A percentile compares a stretch with the other conserved stretches of the same genome.
Evolutionary conservation across 805 yeast species (phyloP).

Genomic region (Teunomyces kruisii): DNA sequence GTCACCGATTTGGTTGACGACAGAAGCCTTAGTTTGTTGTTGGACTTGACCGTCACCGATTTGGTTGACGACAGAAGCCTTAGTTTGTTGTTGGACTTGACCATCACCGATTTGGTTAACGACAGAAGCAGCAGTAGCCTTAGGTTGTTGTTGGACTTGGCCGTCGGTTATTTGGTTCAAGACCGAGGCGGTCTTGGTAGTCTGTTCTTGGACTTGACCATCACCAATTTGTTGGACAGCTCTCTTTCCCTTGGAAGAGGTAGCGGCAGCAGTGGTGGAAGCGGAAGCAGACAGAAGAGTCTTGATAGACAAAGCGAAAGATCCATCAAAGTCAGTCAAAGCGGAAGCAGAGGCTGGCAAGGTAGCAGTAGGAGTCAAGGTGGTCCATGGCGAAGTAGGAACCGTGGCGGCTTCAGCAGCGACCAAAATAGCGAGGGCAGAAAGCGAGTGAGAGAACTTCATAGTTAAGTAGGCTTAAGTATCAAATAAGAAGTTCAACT

Average conservation of each 20-base stretch:
- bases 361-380: conserved; percentile 31
- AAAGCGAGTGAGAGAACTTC: conserved; percentile 19
- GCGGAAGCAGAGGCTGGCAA: conserved; percentile 22
- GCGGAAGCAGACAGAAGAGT: conserved; percentile 28
- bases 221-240: conserved; percentile 39
- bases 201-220: conserved; percentile 56
- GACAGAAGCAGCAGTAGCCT: conserved; percentile 18
- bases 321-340: conserved; percentile 25
- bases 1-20: conserved; percentile 34
- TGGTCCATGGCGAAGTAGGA: conserved; percentile 27
- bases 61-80: conserved; percentile 21
- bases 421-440: conserved; percentile 29
- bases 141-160: conserved; percentile 30
- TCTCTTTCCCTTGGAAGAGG: conserved; percentile 9
- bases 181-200: conserved; percentile 22
- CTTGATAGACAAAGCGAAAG: conserved; percentile 32
- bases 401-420: conserved; percentile 23
- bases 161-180: conserved; percentile 32
- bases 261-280: conserved; percentile 18
- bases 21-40: conserved; percentile 23
- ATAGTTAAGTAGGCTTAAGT: conserved; percentile 7
- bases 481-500: not conserved
- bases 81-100: conserved; percentile 30
- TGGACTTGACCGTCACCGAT: conserved; percentile 33
- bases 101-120: conserved; percentile 33